These are phyloP conservation scores for Kurtzmaniella fragi DNA, from an alignment of 805 yeast genomes.

Conservation along the genomic window DNA sequence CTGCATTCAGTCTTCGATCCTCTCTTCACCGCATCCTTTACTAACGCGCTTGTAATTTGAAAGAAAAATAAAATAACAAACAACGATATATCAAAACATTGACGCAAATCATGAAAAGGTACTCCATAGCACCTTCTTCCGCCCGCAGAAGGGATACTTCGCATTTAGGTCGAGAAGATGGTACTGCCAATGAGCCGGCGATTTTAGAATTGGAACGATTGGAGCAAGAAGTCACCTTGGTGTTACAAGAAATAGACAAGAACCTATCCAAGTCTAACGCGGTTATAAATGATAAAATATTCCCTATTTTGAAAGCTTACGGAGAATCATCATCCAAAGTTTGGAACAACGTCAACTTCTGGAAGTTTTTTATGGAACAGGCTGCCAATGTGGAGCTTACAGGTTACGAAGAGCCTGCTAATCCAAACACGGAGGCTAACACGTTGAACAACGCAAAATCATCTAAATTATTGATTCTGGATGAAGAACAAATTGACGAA, in stretches of 20 bases:
- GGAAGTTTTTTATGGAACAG: conserved; percentile 75
- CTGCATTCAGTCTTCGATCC: background rate
- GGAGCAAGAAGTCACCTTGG: conserved; percentile 75
- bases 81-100: background rate
- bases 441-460: conserved; percentile 15
- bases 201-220: conserved; percentile 50
- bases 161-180: conserved; percentile 4
- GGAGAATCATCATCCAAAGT: conserved; percentile 53
- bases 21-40: background rate
- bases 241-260: conserved; percentile 73
- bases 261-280: conserved; percentile 65
- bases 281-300: conserved; percentile 58
- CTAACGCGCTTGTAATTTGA: conserved; percentile 3
- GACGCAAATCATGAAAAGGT: conserved; percentile 22
- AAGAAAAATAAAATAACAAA: no score
- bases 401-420: conserved; percentile 43
- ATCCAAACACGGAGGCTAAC: conserved; percentile 16
- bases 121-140: conserved; percentile 30
- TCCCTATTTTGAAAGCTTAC: conserved; percentile 64
- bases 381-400: conserved; percentile 62
- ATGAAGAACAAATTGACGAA: conserved; percentile 12
- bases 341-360: conserved; percentile 64
- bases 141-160: conserved; percentile 27
- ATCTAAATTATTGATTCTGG: conserved; percentile 12
- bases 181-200: conserved; percentile 14